These are phyloP conservation scores for Ashbya aceris DNA, from an alignment of 1,139 yeast species.

Conservation along the genomic window DNA sequence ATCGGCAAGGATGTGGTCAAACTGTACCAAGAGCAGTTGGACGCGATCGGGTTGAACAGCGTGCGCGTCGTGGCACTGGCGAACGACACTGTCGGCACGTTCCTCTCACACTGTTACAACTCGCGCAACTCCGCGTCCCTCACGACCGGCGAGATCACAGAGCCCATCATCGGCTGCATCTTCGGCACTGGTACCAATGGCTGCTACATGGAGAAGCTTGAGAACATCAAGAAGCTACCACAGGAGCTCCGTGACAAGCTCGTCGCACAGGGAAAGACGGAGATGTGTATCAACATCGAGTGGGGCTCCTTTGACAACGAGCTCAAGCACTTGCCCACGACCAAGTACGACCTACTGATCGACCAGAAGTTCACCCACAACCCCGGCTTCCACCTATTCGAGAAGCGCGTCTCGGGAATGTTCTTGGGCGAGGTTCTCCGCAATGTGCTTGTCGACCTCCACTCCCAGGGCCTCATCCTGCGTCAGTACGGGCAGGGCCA, in stretches of 20 bases:
- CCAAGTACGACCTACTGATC: conserved; percentile 61
- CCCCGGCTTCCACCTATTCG: conserved; percentile 80
- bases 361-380: conserved; percentile 66
- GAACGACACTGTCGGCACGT: conserved; percentile 90
- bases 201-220: conserved; percentile 72
- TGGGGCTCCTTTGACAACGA: conserved; percentile 96
- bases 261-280: conserved; percentile 41
- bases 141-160: conserved; percentile 50
- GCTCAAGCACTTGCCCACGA: conserved; percentile 59
- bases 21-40: conserved; percentile 59
- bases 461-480: conserved; percentile 47
- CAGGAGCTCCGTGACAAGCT: conserved; percentile 32
- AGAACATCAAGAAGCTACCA: conserved; percentile 57
- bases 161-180: conserved; percentile 76
- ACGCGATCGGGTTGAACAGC: conserved; percentile 36
- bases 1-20: conserved; percentile 76
- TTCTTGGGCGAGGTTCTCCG: conserved; percentile 84
- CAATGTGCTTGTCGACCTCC: conserved; percentile 58
- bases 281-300: conserved; percentile 90
- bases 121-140: conserved; percentile 36
- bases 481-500: conserved; percentile 44
- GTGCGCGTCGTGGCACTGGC: conserved; percentile 82
- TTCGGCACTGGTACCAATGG: conserved; percentile 97
- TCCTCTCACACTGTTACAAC: conserved; percentile 80
- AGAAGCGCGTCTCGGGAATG: conserved; percentile 91